Conservation (phyloP, 2,329 filamentous ascomycete genomes). For the Fusarium praegraminearum region DNA sequence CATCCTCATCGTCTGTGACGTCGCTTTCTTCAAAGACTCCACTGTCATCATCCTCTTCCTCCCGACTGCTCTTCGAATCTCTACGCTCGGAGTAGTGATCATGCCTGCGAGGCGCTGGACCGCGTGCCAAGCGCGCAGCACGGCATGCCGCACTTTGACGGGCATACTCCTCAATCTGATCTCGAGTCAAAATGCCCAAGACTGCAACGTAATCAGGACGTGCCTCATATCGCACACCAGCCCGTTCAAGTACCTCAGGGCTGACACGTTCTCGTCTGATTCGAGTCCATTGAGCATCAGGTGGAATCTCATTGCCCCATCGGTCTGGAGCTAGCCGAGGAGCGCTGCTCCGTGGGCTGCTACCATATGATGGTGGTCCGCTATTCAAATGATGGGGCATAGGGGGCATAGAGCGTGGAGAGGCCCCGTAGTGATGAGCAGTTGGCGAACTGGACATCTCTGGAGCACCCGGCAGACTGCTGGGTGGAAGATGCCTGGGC, state of each 20-base stretch:
- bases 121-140: constrained; percentile 50
- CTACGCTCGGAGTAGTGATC: constrained; percentile 36
- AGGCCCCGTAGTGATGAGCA: constrained; percentile 50
- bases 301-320: constrained; percentile 66
- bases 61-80: constrained; percentile 53
- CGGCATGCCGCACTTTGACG: constrained; percentile 62
- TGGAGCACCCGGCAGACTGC: constrained; percentile 40
- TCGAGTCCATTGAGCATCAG: constrained; percentile 70
- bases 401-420: constrained; percentile 57
- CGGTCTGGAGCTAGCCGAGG: constrained; percentile 66
- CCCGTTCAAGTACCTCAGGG: constrained; percentile 67
- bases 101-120: constrained; percentile 22
- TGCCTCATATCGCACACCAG: constrained; percentile 70
- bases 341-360: constrained; percentile 48
- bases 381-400: constrained; percentile 47
- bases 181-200: constrained; percentile 65
- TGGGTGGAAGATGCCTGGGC: constrained; percentile 53
- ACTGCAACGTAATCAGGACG: constrained; percentile 71
- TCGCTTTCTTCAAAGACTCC: constrained; percentile 50
- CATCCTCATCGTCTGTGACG: constrained; percentile 51
- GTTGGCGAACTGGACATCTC: constrained; percentile 53
- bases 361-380: constrained; percentile 52
- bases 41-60: constrained; percentile 51
- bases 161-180: constrained; percentile 66
- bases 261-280: constrained; percentile 68